Base-by-base conservation (phyloP, 2,329 filamentous ascomycete genomes). In the Beauveria medogensis region DNA sequence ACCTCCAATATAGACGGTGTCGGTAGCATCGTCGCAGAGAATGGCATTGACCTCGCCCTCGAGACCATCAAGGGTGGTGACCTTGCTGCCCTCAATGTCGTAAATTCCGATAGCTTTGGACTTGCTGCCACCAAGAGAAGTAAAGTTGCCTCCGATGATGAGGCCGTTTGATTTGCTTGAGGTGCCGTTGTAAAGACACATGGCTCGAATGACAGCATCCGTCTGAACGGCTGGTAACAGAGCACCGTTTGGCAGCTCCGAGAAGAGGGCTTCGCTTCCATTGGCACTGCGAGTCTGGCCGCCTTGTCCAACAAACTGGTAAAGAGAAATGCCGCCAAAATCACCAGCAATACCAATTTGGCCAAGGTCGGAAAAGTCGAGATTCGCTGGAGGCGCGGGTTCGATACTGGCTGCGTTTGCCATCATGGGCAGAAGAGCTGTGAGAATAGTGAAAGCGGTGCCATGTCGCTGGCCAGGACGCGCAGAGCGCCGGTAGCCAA, bases 61-160 rank as follows among this genome's bases (percentile, higher is more conserved):
- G 22, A 99, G 79, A 51, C 92, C 93, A n/a, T 84, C 75, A 44
- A 97, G 75, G n/a, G 91, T 81, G 2, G 84, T 88, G 55, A 97
- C 80, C 43, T 82, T 74, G 50, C 84, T 84, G 5, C 85, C 88
- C 65, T 85, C 83, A 3, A 90, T 85, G 71, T 97, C 85, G 75
- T 92, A 92, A 52, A 95, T 73, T 26, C 92, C 94, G 61, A 95
- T 84, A 50, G 90, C 90, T 58, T 86, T 86, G 2, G 92, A 91
- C 69, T 90, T 78, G 61, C 88, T 81, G 62, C 86, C 86, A 62
- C 87, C 90, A 64, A 99, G 77, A 72, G 91, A 95, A 37, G 94
- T 97, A 72, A 99, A 99, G 77, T 97, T 97, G 53, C 94, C 94
- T 60, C 90, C 94, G 18, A 99, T 82, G 53, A 97, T 83, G 30